Percentiles rank a stretch among this genome's conserved stretches.
Conservation (phyloP, 1,139 yeast genomes). For the Maudiozyma humilis region DNA sequence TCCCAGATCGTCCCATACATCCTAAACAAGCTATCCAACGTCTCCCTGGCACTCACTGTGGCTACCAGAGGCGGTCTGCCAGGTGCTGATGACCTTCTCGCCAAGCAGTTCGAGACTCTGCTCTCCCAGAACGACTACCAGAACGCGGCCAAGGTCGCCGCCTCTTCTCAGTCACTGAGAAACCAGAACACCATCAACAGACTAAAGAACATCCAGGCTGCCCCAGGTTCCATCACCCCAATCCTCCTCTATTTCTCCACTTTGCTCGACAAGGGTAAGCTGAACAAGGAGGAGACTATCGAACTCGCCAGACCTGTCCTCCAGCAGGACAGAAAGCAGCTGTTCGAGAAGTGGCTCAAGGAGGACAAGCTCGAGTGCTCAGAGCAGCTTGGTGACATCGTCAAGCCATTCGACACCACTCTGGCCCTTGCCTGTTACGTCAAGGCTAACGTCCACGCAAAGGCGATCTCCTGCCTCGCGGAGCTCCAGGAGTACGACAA, state of each 20-base stretch:
- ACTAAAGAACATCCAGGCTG: conserved; percentile 85
- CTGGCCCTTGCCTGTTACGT: conserved; percentile 87
- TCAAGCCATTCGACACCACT: conserved; percentile 76
- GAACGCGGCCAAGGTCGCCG: conserved; percentile 95
- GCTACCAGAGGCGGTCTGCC: conserved; percentile 95
- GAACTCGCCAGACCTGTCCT: conserved; percentile 93
- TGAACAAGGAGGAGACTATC: conserved; percentile 88
- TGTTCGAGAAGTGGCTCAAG: conserved; percentile 92
- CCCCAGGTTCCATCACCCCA: conserved; percentile 93
- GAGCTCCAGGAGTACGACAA: conserved; percentile 96
- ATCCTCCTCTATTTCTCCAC: conserved; percentile 89
- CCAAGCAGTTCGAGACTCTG: conserved; percentile 83
- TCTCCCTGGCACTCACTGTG: conserved; percentile 75
- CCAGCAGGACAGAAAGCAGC: conserved; percentile 89
- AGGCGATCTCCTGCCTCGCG: conserved; percentile 87
- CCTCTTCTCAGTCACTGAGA: conserved; percentile 87
- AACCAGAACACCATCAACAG: conserved; percentile 92
- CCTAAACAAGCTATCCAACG: conserved; percentile 76
- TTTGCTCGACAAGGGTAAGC: conserved; percentile 82
- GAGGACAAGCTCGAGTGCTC: conserved; percentile 90
- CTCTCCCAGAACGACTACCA: conserved; percentile 80
- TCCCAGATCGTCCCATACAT: conserved; percentile 85
- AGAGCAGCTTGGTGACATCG: conserved; percentile 95
- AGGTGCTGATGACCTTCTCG: conserved; percentile 89
- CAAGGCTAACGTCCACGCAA: conserved; percentile 75